phyloP scores from a whole-genome alignment of 495 filamentous ascomycete species.

The Pseudevernia furfuracea region DNA sequence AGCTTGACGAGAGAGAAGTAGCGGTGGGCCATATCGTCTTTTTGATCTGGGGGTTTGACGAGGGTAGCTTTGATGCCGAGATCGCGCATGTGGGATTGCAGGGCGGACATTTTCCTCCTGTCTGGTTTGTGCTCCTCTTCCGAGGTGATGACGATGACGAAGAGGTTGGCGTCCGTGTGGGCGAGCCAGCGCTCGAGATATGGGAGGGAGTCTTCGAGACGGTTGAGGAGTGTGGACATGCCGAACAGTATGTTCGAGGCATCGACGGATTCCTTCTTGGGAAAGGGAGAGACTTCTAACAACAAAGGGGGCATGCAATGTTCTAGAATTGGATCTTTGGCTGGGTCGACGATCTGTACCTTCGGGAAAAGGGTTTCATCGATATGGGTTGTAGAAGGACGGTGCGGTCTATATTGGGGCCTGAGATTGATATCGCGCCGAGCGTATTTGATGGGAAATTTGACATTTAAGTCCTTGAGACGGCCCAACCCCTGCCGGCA shows the following conservation, averaged over 20 bases:
- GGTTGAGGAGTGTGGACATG: slow-evolving; percentile 49
- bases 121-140: slow-evolving; percentile 28
- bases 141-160: slow-evolving; percentile 47
- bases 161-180: slow-evolving; percentile 46
- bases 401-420: neutral
- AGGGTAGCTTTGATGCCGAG: slow-evolving; percentile 47
- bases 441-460: slow-evolving; percentile 30
- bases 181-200: slow-evolving; percentile 56
- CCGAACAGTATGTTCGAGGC: slow-evolving; percentile 53
- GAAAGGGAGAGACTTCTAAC: slow-evolving; percentile 31
- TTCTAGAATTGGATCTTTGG: slow-evolving; percentile 19
- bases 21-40: slow-evolving; percentile 39
- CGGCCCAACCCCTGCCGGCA: slow-evolving; percentile 6
- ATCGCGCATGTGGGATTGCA: slow-evolving; percentile 35
- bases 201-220: slow-evolving; percentile 49
- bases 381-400: slow-evolving; percentile 29
- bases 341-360: slow-evolving; percentile 15
- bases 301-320: slow-evolving; percentile 28
- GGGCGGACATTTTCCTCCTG: slow-evolving; percentile 19
- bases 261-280: slow-evolving; percentile 31
- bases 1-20: slow-evolving; percentile 54
- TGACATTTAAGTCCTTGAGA: slow-evolving; percentile 11
- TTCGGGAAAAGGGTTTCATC: slow-evolving; percentile 32
- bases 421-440: slow-evolving; percentile 38
- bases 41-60: slow-evolving; percentile 42